Base-by-base conservation (phyloP, 495 filamentous ascomycete genomes). In the Clavariopsis aquatica region DNA sequence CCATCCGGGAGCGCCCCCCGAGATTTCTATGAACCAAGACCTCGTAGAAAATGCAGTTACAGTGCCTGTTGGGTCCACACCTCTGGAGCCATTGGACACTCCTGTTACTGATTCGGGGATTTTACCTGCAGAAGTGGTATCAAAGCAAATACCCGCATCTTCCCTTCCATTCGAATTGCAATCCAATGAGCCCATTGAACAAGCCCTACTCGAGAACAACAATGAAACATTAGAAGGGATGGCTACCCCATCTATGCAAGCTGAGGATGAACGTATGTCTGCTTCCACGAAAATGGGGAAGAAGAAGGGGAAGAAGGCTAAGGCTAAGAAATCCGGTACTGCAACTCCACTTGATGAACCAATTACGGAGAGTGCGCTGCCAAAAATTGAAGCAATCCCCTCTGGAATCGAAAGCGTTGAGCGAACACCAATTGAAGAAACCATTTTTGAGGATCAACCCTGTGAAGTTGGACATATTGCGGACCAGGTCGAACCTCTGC, bases 241-340 rank as follows among this genome's bases (percentile, higher is more conserved):
- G 12, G 19, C 47, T 9, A 28, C 20, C 1, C 47, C 47, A 7
- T 51, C 26, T 22, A 22, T 51, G 5, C 4, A 51, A 22, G 9
- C 26, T 27, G 56, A 59, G 19, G 45, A 49, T 22, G 61, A 57
- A 19, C 51, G 62, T 46, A 29, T 31, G 19, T 49, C 31, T 4
- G 27, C 61, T 15, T 49, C 43, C 34, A 24, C 38, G 26, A 65
- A 52, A 20, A 53, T 41, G 31, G 58, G 52, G 17, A 61, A 53
- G 52, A 63, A 63, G 38, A 60, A 66, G 29, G 58, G 53, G 1
- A 67, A 67, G 59, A 63, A 63, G 31, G 49, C 52, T n/a, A 69
- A 65, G 38, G 53, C 24, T 41, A 65, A 60, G 53, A 41, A 45
- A 10, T 65, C 62, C 22, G 34, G 34, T 22, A 45, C 62, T 8